Evolutionary conservation across 768 basidiomycete species (phyloP).

Genomic region (Phallus indusiatus): DNA sequence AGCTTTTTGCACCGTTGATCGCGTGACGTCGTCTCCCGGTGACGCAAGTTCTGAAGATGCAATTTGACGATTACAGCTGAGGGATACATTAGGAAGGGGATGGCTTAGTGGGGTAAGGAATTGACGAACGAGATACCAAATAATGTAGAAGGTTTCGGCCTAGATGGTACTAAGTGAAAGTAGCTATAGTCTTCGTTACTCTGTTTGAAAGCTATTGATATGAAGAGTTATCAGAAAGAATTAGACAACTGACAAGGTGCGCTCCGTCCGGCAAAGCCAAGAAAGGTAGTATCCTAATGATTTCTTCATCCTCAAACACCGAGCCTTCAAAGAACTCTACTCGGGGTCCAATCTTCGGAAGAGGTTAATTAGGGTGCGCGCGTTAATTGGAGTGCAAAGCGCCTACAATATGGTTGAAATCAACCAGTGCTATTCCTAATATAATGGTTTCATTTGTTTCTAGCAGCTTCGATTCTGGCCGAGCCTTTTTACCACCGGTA

Average conservation of each 20-base stretch:
- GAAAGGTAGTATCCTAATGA: constrained; percentile 82
- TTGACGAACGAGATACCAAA: constrained; percentile 88
- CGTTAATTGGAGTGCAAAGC: neutral
- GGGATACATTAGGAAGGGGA: neutral
- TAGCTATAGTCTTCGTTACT: constrained; percentile 93
- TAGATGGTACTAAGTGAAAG: constrained; percentile 79
- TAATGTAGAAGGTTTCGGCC: constrained; percentile 65
- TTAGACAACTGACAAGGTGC: constrained; percentile 57
- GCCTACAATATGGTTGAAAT: constrained; percentile 87
- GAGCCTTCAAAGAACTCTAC: constrained; percentile 78
- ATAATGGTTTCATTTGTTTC: constrained; percentile 55
- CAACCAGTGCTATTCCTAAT: constrained; percentile 84
- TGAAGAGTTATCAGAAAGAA: neutral
- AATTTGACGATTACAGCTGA: constrained; percentile 92
- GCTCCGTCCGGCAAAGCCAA: constrained; percentile 96
- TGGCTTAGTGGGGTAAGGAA: neutral
- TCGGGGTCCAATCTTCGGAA: constrained; percentile 72
- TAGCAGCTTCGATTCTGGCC: constrained; percentile 73
- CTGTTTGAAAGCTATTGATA: constrained; percentile 27
- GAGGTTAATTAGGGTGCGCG: neutral
- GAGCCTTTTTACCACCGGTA: constrained; percentile 36
- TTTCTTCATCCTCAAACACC: constrained; percentile 77
- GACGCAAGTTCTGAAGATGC: constrained; percentile 67
- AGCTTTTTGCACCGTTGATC: constrained; percentile 95
- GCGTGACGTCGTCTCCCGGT: constrained; percentile 74